Percentiles rank a stretch among this genome's conserved stretches.
Conservation (phyloP, 768 basidiomycete genomes). For the Leucocoprinus leucothites region DNA sequence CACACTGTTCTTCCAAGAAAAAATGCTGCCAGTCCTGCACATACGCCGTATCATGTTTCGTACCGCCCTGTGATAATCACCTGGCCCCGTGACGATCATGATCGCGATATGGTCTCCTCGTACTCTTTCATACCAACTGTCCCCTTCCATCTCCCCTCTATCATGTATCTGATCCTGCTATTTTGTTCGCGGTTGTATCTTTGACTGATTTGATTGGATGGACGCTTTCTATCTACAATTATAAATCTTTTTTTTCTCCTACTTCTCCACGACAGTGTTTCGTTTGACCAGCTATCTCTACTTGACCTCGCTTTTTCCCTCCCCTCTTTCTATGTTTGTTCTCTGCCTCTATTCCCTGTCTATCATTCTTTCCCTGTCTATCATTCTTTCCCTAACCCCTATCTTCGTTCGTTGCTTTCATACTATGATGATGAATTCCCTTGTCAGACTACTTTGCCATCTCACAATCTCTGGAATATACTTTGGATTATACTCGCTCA, state of each 20-base stretch:
- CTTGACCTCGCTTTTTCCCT: too few relatives aligned
- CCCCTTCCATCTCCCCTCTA: conserved; percentile 13
- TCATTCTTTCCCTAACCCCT: too few relatives aligned
- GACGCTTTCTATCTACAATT: neutral
- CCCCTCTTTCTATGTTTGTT: too few relatives aligned
- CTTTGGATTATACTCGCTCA: too few relatives aligned
- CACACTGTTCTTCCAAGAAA: neutral
- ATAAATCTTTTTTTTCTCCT: neutral
- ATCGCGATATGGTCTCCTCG: conserved; percentile 48
- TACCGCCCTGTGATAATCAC: conserved; percentile 51
- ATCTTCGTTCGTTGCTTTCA: too few relatives aligned
- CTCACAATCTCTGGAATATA: too few relatives aligned
- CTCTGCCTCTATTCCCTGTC: too few relatives aligned
- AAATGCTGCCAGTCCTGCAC: conserved; percentile 39
- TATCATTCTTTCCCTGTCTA: too few relatives aligned
- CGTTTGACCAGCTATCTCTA: neutral
- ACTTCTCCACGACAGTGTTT: neutral
- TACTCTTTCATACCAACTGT: conserved; percentile 8
- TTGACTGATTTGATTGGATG: conserved; percentile 8
- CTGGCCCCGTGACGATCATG: conserved; percentile 67
- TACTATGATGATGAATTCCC: too few relatives aligned
- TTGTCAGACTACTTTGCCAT: too few relatives aligned
- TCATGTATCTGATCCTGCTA: conserved; percentile 23
- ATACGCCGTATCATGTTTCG: conserved; percentile 63
- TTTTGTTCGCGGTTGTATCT: conserved; percentile 9